A percentile compares a stretch with the other conserved stretches of the same genome.
Conservation (phyloP, 208 protist species). For the Angomonas ambiguus region DNA sequence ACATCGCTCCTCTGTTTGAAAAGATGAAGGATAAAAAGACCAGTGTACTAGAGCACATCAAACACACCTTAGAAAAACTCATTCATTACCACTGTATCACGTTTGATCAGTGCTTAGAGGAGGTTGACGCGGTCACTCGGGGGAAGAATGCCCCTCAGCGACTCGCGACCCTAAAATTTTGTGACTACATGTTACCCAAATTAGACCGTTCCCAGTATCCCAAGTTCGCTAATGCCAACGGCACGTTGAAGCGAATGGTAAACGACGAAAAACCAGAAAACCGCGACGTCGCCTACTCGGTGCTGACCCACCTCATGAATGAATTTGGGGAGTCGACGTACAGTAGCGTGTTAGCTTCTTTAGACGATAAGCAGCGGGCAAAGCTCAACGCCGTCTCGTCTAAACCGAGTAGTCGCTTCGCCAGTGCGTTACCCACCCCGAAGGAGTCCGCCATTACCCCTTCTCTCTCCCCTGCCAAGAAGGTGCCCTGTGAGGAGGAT, state of each 20-base stretch:
- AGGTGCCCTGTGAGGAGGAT: slow-evolving; percentile 42
- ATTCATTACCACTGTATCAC: slow-evolving; percentile 73
- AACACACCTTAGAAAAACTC: slow-evolving; percentile 66
- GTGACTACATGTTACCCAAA: slow-evolving; percentile 48
- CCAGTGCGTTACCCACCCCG: slow-evolving; percentile 9
- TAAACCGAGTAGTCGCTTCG: background rate
- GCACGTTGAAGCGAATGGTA: slow-evolving; percentile 59
- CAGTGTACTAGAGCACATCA: slow-evolving; percentile 75
- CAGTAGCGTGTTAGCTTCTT: slow-evolving; percentile 31
- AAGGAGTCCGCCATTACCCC: slow-evolving; percentile 18
- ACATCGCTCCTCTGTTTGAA: slow-evolving; percentile 63
- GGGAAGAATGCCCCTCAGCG: slow-evolving; percentile 84
- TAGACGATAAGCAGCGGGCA: slow-evolving; percentile 76
- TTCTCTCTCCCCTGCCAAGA: slow-evolving; percentile 62
- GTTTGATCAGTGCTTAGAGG: slow-evolving; percentile 80
- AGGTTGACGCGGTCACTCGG: slow-evolving; percentile 62
- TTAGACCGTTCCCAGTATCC: slow-evolving; percentile 35
- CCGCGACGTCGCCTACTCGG: slow-evolving; percentile 54
- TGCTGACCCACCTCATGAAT: slow-evolving; percentile 50
- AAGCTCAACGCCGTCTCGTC: slow-evolving; percentile 29
- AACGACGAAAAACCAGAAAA: slow-evolving; percentile 83
- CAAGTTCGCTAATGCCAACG: slow-evolving; percentile 30
- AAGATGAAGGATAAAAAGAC: slow-evolving; percentile 91
- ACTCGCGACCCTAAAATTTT: slow-evolving; percentile 56
- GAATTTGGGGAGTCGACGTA: slow-evolving; percentile 54